A percentile compares a stretch with the other conserved stretches of the same genome.
Evolutionary conservation across 2,329 filamentous ascomycete genomes (phyloP).

Genomic region (Hortaea sp.): DNA sequence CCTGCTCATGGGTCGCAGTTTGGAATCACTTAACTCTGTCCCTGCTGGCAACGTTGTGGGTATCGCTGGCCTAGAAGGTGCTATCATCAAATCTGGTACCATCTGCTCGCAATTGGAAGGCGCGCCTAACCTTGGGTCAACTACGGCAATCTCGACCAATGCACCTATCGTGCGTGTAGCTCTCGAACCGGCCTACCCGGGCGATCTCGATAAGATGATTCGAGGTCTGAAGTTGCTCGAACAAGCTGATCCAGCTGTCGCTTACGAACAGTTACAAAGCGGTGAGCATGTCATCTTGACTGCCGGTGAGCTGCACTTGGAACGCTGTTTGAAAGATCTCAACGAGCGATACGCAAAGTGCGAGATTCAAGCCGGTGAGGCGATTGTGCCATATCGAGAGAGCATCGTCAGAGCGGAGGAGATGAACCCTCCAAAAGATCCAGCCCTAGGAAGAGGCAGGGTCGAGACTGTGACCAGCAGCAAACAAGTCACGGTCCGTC

Average conservation of each 20-base stretch:
- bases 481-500: constrained; percentile 69
- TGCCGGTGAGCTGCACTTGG: constrained; percentile 86
- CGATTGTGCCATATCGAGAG: constrained; percentile 92
- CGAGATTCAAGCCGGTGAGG: constrained; percentile 85
- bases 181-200: constrained; percentile 83
- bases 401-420: constrained; percentile 76
- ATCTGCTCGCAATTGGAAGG: constrained; percentile 81
- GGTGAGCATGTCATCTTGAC: constrained; percentile 94
- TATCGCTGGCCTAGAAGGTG: constrained; percentile 81
- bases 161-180: constrained; percentile 86
- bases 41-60: constrained; percentile 93
- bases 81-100: constrained; percentile 92
- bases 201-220: constrained; percentile 91
- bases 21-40: constrained; percentile 74
- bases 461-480: constrained; percentile 68
- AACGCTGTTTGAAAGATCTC: constrained; percentile 86
- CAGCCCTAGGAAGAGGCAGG: constrained; percentile 74
- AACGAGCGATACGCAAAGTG: constrained; percentile 87
- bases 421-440: constrained; percentile 81
- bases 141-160: constrained; percentile 62
- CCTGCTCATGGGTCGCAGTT: constrained; percentile 84
- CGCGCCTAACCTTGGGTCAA: constrained; percentile 79
- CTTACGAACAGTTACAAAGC: constrained; percentile 86
- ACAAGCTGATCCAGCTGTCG: constrained; percentile 88
- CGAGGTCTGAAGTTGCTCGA: constrained; percentile 75